Conservation (phyloP, 1,284 basidiomycete species). For the Somion occarium region DNA sequence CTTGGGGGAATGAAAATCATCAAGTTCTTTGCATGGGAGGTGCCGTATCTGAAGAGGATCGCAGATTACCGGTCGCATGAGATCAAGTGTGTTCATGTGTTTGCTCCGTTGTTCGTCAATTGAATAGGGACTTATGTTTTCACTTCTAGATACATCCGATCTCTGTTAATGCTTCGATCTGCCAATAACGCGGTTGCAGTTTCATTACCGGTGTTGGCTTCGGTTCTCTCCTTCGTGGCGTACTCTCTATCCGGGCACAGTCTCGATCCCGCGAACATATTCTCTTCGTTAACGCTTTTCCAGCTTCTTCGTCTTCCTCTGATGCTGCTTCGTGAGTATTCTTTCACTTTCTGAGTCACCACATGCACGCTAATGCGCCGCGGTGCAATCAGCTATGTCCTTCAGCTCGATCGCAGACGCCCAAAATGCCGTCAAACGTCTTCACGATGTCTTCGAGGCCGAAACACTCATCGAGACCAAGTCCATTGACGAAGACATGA, state of each 20-base stretch:
- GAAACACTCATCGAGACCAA: slow-evolving; percentile 63
- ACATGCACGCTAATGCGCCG: too few relatives aligned
- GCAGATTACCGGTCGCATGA: slow-evolving; percentile 71
- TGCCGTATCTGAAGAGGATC: slow-evolving; percentile 70
- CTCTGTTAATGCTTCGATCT: slow-evolving; percentile 69
- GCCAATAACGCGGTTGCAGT: slow-evolving; percentile 66
- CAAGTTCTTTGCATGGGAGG: slow-evolving; percentile 85
- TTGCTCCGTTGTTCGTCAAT: neutral
- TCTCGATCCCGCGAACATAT: slow-evolving; percentile 69
- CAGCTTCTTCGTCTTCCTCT: slow-evolving; percentile 70
- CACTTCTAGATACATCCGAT: slow-evolving; percentile 67
- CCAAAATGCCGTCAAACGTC: slow-evolving; percentile 64
- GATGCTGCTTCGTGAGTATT: slow-evolving; percentile 62
- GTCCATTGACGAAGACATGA: slow-evolving; percentile 43
- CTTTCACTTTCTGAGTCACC: slow-evolving; percentile 10
- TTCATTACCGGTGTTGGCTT: slow-evolving; percentile 75
- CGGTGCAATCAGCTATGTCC: slow-evolving; percentile 51
- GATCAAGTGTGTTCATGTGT: slow-evolving; percentile 57
- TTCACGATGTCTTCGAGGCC: slow-evolving; percentile 72
- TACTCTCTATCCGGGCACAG: slow-evolving; percentile 70
- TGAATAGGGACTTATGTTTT: neutral
- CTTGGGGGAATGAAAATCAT: slow-evolving; percentile 85
- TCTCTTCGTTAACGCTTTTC: slow-evolving; percentile 83
- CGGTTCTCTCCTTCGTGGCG: slow-evolving; percentile 82
- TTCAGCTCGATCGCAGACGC: slow-evolving; percentile 79